These are phyloP conservation scores for Naganishia antarctica DNA, from an alignment of 768 basidiomycete species.

Conservation along the genomic window DNA sequence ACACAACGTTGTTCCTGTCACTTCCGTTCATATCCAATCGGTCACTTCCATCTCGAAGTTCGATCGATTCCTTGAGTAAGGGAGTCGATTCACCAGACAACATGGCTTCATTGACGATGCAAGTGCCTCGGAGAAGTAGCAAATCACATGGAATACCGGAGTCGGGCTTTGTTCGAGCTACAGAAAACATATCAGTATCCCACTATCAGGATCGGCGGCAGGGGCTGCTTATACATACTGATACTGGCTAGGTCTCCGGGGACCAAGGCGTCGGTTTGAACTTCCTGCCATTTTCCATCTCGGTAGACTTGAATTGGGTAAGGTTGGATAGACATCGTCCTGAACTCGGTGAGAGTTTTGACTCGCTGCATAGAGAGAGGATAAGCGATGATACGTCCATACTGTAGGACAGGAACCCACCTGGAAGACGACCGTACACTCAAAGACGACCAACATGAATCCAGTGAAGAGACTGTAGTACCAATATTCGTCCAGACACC, in stretches of 20 bases:
- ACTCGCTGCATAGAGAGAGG: conserved; percentile 61
- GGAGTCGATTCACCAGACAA: conserved; percentile 97
- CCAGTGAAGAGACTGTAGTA: conserved; percentile 94
- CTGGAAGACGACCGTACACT: conserved; percentile 99
- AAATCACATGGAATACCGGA: conserved; percentile 90
- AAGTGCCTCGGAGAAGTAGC: conserved; percentile 81
- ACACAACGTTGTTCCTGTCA: conserved; percentile 83
- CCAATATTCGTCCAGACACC: conserved; percentile 99
- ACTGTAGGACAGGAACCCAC: conserved; percentile 53
- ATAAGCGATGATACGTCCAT: not conserved
- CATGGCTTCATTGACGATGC: conserved; percentile 99
- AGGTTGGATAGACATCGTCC: conserved; percentile 91
- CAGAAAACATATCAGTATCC: conserved; percentile 30
- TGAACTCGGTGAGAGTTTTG: conserved; percentile 84
- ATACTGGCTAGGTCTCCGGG: conserved; percentile 87
- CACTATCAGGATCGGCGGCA: too few relatives aligned
- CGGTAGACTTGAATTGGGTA: conserved; percentile 80
- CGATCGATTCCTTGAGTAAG: conserved; percentile 88
- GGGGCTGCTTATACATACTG: conserved; percentile 32
- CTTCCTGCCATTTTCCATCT: conserved; percentile 67
- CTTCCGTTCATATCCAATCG: conserved; percentile 75
- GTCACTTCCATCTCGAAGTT: conserved; percentile 69
- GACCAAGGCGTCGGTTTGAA: conserved; percentile 79
- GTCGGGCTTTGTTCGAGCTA: conserved; percentile 58
- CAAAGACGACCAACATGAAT: conserved; percentile 97